Evolutionary conservation across 2,329 filamentous ascomycete species (phyloP).

Genomic region (Scedosporium dehoogii): DNA sequence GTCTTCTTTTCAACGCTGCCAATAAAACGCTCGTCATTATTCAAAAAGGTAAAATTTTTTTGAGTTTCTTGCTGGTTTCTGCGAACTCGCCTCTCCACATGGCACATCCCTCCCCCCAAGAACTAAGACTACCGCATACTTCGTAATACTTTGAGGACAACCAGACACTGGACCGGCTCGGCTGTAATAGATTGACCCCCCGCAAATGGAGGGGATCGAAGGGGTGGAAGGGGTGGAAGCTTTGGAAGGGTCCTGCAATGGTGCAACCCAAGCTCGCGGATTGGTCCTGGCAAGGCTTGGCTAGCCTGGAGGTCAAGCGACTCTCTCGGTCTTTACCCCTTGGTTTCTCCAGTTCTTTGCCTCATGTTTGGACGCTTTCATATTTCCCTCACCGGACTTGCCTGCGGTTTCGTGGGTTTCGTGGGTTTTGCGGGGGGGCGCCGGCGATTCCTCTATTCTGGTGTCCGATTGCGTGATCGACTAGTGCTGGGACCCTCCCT

Average conservation of each 20-base stretch:
- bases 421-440: background rate
- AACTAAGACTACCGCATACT: background rate
- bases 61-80: background rate
- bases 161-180: background rate
- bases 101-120: background rate
- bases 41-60: conserved; percentile 4
- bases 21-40: conserved; percentile 7
- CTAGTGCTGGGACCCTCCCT: conserved; percentile 15
- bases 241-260: background rate
- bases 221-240: background rate
- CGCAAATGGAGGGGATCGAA: background rate
- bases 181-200: background rate
- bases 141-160: too few relatives aligned
- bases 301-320: too few relatives aligned
- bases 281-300: background rate
- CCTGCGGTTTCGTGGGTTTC: background rate
- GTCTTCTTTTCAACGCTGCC: background rate
- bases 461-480: conserved; percentile 24
- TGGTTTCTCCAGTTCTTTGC: background rate
- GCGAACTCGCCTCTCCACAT: background rate
- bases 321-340: background rate
- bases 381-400: background rate
- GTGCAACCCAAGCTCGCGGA: background rate
- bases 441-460: background rate
- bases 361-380: background rate